Evolutionary conservation across 129 eudicot species (phyloP).

Genomic region (Cynara cardunculus): DNA sequence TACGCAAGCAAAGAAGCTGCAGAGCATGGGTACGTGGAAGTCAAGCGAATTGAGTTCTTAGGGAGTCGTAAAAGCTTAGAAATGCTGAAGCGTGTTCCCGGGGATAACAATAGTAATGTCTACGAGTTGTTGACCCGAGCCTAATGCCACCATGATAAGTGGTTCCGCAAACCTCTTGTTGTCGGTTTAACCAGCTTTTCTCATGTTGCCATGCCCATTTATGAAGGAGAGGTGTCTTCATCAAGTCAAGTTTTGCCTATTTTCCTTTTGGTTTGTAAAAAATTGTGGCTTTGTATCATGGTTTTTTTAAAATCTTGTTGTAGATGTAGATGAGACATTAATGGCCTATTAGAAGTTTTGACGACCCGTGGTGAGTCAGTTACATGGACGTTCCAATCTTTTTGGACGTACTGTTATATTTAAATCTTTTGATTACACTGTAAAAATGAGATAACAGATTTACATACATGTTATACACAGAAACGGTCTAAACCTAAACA

Average conservation of each 20-base stretch:
- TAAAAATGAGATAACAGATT: too few species aligned
- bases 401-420: too few species aligned
- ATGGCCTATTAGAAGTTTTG: neutral
- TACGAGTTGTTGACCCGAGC: conserved; percentile 84
- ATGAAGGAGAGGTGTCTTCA: neutral
- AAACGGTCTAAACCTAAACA: too few species aligned
- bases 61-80: conserved; percentile 97
- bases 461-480: too few species aligned
- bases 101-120: conserved; percentile 73
- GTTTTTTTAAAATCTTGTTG: neutral
- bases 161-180: conserved; percentile 4
- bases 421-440: too few species aligned
- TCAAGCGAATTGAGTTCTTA: conserved; percentile 70
- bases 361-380: neutral
- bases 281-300: neutral
- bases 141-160: conserved; percentile 25
- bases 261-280: neutral
- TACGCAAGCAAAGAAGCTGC: conserved; percentile 65
- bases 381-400: neutral
- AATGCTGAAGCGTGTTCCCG: conserved; percentile 84
- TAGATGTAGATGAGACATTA: neutral
- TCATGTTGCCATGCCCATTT: neutral
- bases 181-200: neutral
- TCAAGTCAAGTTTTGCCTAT: neutral
- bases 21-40: conserved; percentile 41